Evolutionary conservation across 805 yeast genomes (phyloP), one percentile per base, ranked within the genome.

Genomic region (Cephaloascus fragrans): DNA sequence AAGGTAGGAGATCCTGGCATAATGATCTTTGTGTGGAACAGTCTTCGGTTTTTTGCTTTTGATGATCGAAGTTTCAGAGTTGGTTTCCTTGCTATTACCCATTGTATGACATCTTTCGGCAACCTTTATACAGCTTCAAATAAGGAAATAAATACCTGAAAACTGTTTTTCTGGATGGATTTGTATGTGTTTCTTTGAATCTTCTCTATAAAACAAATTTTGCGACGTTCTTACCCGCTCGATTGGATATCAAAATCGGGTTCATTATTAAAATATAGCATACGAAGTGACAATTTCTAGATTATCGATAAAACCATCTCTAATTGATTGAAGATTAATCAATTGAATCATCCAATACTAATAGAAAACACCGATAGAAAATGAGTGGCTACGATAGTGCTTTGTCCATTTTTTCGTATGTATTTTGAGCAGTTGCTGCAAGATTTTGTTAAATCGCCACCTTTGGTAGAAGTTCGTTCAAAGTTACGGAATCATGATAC

Each of bases 361-460:
- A 31, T 15, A 8, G 28, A 23, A 23, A 49, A 6, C 6, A 12
- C 28, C 28, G 28, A 12, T 23, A 23, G 6, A 23, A 15, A 35
- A 90, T 90, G 98, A 86, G 96, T 73, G 97, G 98, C 46, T 90
- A 90, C 95, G 98, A 90, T 64, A 80, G 97, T 75, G 98, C 98
- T 41, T 75, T 90, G 53, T 89, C 97, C 45, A 94, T 90, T 61
- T 90, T 90, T 69, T 87, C 96, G 82, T 83, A 76, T 51, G 89
- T 77, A n/a, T 31, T 31, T 14, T 31, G 8, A 14, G 33, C 15
- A 14, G 3, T 9, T 20, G 28, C 12, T 28, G 23, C 12, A n/a
- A 15, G 9, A 18, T 34, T 32, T 33, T 12, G 19, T 18, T 18
- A 18, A 17, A 19, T 32, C 35, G 39, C 41, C 37, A 26, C 36